These are phyloP conservation scores for Hylodesmum podocarpum DNA, from an alignment of 306 rosid species.

Conservation along the genomic window DNA sequence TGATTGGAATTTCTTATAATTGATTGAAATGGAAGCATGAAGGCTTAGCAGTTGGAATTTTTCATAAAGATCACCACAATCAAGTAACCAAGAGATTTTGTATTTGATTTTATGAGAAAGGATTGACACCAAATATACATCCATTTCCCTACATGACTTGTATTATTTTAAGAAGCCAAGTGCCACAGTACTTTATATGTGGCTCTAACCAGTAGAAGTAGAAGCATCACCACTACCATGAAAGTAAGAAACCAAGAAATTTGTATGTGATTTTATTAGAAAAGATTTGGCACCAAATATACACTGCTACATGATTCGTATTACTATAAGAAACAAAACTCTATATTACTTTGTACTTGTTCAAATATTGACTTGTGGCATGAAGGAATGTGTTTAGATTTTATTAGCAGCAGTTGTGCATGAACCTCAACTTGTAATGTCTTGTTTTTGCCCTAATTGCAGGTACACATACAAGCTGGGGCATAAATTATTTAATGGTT, in stretches of 20 bases:
- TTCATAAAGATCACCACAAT: neutral
- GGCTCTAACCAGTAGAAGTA: neutral
- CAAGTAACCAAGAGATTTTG: neutral
- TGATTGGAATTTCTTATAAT: neutral
- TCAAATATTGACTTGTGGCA: neutral
- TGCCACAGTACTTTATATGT: neutral
- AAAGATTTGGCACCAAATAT: neutral
- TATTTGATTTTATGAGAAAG: conserved; percentile 4
- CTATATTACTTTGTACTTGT: neutral
- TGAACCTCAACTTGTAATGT: conserved; percentile 2
- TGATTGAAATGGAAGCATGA: neutral
- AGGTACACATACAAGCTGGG: conserved; percentile 83
- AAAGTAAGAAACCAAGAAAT: neutral
- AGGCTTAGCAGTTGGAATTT: neutral
- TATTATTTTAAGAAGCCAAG: neutral
- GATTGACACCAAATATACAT: neutral
- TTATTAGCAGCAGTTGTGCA: conserved; percentile 18
- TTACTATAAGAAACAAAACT: neutral
- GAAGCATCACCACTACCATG: neutral
- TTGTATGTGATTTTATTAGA: neutral
- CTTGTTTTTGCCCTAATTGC: conserved; percentile 12
- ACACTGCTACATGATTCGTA: neutral
- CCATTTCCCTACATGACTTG: neutral
- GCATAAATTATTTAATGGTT: conserved; percentile 62
- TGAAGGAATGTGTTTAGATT: neutral